These are phyloP conservation scores for Candida nanaspora DNA, from an alignment of 805 yeast species.

Conservation along the genomic window DNA sequence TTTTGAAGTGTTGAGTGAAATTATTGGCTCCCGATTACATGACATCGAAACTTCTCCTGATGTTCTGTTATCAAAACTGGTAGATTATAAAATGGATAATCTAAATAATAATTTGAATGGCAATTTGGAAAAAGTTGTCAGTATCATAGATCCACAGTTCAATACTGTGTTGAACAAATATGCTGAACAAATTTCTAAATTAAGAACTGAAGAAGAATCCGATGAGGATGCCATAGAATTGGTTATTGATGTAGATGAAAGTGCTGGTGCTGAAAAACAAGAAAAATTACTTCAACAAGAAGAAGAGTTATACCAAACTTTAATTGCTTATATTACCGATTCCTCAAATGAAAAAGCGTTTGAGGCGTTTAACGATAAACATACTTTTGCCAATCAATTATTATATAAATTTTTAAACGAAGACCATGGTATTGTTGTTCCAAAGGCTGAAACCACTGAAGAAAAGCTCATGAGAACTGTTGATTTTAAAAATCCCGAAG, in stretches of 20 bases:
- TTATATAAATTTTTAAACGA: slow-evolving; percentile 9
- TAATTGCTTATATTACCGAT: not conserved
- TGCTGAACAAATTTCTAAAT: not conserved
- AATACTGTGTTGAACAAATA: not conserved
- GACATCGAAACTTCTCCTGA: not conserved
- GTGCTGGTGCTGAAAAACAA: not conserved
- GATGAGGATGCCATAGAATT: not conserved
- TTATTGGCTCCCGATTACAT: not conserved
- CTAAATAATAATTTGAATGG: not conserved
- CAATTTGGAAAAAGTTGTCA: not conserved
- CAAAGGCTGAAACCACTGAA: not conserved
- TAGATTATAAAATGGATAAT: not conserved
- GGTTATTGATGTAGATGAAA: not conserved
- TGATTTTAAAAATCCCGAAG: not conserved
- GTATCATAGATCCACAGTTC: not conserved
- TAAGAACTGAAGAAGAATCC: not conserved
- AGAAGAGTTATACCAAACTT: not conserved
- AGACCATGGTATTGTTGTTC: not conserved
- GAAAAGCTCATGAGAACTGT: not conserved
- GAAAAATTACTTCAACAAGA: not conserved
- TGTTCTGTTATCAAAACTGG: not conserved
- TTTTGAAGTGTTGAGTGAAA: not conserved
- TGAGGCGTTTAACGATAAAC: slow-evolving; percentile 16
- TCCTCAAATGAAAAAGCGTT: slow-evolving; percentile 7
- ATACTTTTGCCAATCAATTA: slow-evolving; percentile 15